A percentile compares a stretch with the other conserved stretches of the same genome.
Evolutionary conservation across 495 filamentous ascomycete species (phyloP).

Genomic region (Sabuloglossum arenarium): DNA sequence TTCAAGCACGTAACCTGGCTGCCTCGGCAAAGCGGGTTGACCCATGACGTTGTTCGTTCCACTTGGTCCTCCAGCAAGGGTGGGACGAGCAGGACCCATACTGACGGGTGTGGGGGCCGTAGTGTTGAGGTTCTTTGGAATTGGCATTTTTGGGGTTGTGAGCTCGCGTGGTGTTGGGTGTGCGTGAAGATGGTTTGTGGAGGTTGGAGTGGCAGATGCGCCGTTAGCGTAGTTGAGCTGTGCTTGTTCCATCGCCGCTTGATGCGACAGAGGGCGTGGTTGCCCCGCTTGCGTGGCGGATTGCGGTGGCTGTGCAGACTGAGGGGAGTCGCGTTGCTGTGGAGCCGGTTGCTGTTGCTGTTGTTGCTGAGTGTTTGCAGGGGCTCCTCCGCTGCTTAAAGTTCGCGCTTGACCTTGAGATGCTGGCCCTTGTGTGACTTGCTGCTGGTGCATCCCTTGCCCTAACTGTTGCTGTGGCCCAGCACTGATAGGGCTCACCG

Average conservation of each 20-base stretch:
- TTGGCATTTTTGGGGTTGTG: constrained; percentile 31
- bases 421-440: constrained; percentile 8
- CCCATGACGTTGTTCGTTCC: constrained; percentile 56
- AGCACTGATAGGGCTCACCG: background rate
- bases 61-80: constrained; percentile 53
- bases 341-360: background rate
- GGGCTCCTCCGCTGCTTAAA: background rate
- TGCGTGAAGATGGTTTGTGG: constrained; percentile 17
- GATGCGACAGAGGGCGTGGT: constrained; percentile 38
- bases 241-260: constrained; percentile 38
- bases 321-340: constrained; percentile 12
- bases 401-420: background rate
- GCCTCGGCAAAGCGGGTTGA: constrained; percentile 66
- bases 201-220: constrained; percentile 11
- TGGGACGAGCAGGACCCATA: constrained; percentile 53
- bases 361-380: background rate
- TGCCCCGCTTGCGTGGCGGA: constrained; percentile 22
- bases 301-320: constrained; percentile 10
- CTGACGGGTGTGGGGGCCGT: constrained; percentile 47
- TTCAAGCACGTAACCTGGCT: constrained; percentile 64
- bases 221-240: constrained; percentile 32
- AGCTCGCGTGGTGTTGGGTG: constrained; percentile 14
- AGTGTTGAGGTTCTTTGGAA: constrained; percentile 58
- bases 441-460: constrained; percentile 11
- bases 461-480: background rate